Evolutionary conservation across 176 grass and related monocot species (phyloP), one percentile per base, ranked within the genome.

Genomic region (Oropetium thomaeum): DNA sequence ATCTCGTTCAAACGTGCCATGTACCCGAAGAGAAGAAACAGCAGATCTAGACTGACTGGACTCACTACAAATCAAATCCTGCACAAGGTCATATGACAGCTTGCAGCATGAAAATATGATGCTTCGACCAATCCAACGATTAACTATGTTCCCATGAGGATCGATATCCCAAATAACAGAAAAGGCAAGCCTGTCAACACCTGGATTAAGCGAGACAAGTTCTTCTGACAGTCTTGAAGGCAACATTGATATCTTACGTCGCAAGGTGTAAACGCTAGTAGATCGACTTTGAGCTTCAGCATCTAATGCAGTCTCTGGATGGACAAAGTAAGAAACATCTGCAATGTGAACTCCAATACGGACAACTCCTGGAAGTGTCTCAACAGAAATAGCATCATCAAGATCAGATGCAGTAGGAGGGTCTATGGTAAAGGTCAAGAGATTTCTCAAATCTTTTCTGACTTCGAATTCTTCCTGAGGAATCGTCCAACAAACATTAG

Each of bases 141-240:
- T 80, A 44, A 90, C 66, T 80, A 99, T 88, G 62, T 88, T 95
- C 54, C 96, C 91, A 79, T 59, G 52, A 53, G 58, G 81, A 86
- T 95, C 91, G 20, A 99, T 85, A 53, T 99, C 96, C 96, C 91
- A 99, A 47, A 95, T 90, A 82, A 98, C 79, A 32, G 96, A 98
- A 73, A 98, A 85, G 42, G 96, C 83, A 69, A 94, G 89, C 71
- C 89, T 93, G 62, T 98, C 91, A 60, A 74, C 73, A 67, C 96
- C 91, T 69, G 96, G 89, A 83, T 83, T 83, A 85, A 98, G 91
- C 0, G 96, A 94, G 67, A 75, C 84, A n/a, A 81, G 69, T 47
- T 83, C 84, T 81, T 91, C 81, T 38, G 96, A 88, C 61, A 98
- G 72, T 85, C 88, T 86, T 58, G 72, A 68, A 42, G 96, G 96